Percentiles rank a stretch among this genome's conserved stretches.
These are phyloP conservation scores for Chamaecyparis obtusa DNA, from an alignment of 75 land plant species.

Conservation along the genomic window DNA sequence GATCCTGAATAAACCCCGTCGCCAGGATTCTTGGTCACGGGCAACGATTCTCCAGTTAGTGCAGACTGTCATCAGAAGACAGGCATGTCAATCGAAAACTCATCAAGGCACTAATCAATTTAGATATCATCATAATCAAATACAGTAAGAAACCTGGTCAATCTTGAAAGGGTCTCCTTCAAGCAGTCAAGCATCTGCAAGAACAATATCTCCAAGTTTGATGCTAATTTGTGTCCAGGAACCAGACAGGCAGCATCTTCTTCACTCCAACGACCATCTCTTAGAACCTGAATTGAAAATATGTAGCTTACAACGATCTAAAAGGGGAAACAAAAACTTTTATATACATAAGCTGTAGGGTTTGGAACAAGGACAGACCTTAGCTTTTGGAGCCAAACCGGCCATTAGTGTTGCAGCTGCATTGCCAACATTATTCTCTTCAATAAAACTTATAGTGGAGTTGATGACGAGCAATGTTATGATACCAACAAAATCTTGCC, in stretches of 20 bases:
- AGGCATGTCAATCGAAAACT: not conserved
- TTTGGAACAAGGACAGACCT: constrained; percentile 31
- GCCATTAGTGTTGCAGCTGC: constrained; percentile 96
- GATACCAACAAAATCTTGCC: constrained; percentile 90
- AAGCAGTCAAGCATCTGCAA: constrained; percentile 78
- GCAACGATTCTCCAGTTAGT: constrained; percentile 74
- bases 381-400: constrained; percentile 88
- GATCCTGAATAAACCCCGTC: constrained; percentile 77
- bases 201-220: constrained; percentile 80
- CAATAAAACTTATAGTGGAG: constrained; percentile 89
- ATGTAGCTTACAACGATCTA: not conserved
- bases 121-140: not conserved
- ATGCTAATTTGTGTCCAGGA: constrained; percentile 72
- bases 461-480: constrained; percentile 69
- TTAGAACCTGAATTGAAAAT: constrained; percentile 42
- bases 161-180: constrained; percentile 89
- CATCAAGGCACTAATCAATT: not conserved
- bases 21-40: constrained; percentile 71
- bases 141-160: constrained; percentile 41
- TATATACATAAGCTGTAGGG: not conserved
- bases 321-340: not conserved
- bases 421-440: constrained; percentile 92
- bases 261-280: constrained; percentile 72
- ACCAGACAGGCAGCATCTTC: constrained; percentile 76
- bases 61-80: constrained; percentile 29